Percentiles rank a stretch among this genome's conserved stretches.
Conservation (phyloP, 306 rosid genomes). For the Senna tora region DNA sequence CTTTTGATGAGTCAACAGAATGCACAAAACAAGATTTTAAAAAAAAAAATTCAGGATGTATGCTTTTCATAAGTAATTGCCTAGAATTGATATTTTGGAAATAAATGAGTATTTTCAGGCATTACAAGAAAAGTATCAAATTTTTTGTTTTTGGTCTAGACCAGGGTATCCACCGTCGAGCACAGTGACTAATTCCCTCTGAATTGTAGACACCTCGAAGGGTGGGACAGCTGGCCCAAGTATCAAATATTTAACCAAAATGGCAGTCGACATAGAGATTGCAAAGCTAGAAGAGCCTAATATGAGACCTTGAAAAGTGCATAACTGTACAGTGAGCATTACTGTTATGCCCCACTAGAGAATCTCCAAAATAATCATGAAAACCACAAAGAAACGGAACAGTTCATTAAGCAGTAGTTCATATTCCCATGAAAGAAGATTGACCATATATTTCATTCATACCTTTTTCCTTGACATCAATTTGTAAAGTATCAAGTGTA, state of each 20-base stretch:
- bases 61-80: constrained; percentile 18
- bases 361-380: constrained; percentile 19
- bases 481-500: constrained; percentile 83
- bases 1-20: constrained; percentile 15
- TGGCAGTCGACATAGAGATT: constrained; percentile 11
- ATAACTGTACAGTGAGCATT: constrained; percentile 28
- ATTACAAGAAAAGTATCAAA: not conserved
- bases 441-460: constrained; percentile 29
- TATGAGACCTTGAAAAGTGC: constrained; percentile 14
- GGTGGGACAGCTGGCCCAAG: no score
- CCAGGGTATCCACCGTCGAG: no score
- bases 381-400: constrained; percentile 1
- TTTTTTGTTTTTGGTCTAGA: no score
- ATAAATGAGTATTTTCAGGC: constrained; percentile 20
- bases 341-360: not conserved
- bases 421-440: constrained; percentile 26
- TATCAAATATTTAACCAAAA: constrained; percentile 14
- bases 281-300: constrained; percentile 28
- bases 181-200: no score
- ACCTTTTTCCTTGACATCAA: constrained; percentile 97
- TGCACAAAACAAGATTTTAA: constrained; percentile 32
- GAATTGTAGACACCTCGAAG: no score
- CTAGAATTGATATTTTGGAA: constrained; percentile 8
- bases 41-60: not conserved
- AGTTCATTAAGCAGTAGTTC: constrained; percentile 22